These are phyloP conservation scores for Fonsecaea erecta DNA, from an alignment of 2,329 filamentous ascomycete species.

Conservation along the genomic window DNA sequence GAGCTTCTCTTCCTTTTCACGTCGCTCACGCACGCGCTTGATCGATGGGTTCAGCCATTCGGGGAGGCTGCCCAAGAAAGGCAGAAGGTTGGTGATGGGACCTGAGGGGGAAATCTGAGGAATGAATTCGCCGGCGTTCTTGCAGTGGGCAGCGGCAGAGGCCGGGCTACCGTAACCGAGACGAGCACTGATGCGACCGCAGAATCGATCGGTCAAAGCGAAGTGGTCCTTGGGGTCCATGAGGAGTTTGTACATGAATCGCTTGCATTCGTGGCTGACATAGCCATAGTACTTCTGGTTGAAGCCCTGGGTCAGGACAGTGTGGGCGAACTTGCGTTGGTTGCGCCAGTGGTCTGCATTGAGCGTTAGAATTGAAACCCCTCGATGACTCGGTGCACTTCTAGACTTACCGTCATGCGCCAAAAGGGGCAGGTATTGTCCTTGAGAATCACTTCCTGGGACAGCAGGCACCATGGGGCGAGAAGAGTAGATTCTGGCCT, in stretches of 20 bases:
- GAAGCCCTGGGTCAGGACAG: slow-evolving; percentile 38
- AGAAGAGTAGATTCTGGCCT: slow-evolving; percentile 39
- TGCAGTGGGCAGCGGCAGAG: slow-evolving; percentile 38
- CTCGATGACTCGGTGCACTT: neutral
- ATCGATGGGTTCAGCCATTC: slow-evolving; percentile 39
- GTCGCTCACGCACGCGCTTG: slow-evolving; percentile 35
- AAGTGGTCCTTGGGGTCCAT: slow-evolving; percentile 39
- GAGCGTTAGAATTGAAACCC: slow-evolving; percentile 3
- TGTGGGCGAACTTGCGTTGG: slow-evolving; percentile 40
- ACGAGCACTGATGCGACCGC: slow-evolving; percentile 36
- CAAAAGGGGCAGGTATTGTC: slow-evolving; percentile 39
- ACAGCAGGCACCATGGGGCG: slow-evolving; percentile 38
- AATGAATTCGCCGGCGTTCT: slow-evolving; percentile 40
- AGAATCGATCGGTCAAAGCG: slow-evolving; percentile 38
- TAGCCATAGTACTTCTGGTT: slow-evolving; percentile 40
- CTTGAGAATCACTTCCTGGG: slow-evolving; percentile 38
- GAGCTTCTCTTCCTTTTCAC: slow-evolving; percentile 40
- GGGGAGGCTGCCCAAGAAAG: slow-evolving; percentile 37
- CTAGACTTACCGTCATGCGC: slow-evolving; percentile 35
- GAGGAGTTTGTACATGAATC: slow-evolving; percentile 38
- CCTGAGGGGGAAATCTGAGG: slow-evolving; percentile 40
- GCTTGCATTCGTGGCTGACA: slow-evolving; percentile 38
- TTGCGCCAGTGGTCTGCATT: slow-evolving; percentile 37
- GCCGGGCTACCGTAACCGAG: slow-evolving; percentile 37
- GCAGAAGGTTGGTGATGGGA: slow-evolving; percentile 37